Percentiles rank a stretch among this genome's conserved stretches.
Evolutionary conservation across 75 land plant species (phyloP).

Genomic region (Adiantum capillusveneris): DNA sequence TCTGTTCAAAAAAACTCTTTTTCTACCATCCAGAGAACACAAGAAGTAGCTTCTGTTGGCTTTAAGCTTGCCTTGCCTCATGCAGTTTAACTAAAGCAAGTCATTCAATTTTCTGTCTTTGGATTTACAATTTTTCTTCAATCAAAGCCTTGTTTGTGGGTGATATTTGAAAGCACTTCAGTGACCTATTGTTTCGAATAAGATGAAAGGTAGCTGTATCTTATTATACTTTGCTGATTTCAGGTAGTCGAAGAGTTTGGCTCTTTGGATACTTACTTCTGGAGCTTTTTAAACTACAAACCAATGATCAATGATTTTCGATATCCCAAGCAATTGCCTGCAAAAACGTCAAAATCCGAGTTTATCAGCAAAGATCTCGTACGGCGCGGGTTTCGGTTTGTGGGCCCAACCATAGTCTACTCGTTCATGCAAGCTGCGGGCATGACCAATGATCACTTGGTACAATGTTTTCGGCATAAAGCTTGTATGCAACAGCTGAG

Average conservation of each 20-base stretch:
- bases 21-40: too few relatives aligned
- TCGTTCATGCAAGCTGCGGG: conserved; percentile 89
- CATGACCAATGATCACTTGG: conserved; percentile 70
- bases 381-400: conserved; percentile 72
- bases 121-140: too few relatives aligned
- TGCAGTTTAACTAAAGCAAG: too few relatives aligned
- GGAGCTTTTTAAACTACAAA: conserved; percentile 64
- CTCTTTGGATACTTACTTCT: conserved; percentile 57
- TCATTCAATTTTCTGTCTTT: too few relatives aligned
- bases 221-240: conserved; percentile 1
- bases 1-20: too few relatives aligned
- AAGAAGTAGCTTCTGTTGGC: too few relatives aligned
- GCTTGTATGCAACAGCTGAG: conserved; percentile 25
- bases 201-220: too few relatives aligned
- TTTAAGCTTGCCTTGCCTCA: too few relatives aligned
- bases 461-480: conserved; percentile 59
- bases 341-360: conserved; percentile 71
- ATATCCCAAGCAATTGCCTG: conserved; percentile 64
- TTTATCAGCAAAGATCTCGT: conserved; percentile 70
- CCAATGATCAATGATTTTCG: conserved; percentile 47
- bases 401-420: conserved; percentile 76
- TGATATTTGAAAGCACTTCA: too few relatives aligned
- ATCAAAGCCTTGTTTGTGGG: too few relatives aligned
- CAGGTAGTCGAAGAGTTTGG: conserved; percentile 73
- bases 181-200: too few relatives aligned